phyloP scores from a whole-genome alignment of 305 asterid species.

The Fraxinus platypoda region DNA sequence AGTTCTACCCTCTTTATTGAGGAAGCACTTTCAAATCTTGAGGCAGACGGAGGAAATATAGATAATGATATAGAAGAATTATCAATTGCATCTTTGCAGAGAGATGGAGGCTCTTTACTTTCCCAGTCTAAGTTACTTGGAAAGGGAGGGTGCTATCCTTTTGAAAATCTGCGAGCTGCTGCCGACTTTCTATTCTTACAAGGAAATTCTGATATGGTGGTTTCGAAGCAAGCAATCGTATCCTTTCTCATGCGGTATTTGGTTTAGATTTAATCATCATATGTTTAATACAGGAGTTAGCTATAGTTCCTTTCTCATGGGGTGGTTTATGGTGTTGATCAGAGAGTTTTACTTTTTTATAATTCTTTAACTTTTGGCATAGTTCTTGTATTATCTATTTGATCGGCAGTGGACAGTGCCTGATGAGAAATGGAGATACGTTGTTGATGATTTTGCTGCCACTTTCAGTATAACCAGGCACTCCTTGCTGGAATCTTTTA shows the following conservation, averaged over 20 bases:
- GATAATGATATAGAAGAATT: constrained; percentile 51
- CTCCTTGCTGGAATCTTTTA: constrained; percentile 82
- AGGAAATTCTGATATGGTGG: constrained; percentile 85
- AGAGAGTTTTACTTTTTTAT: constrained; percentile 18
- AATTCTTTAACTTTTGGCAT: constrained; percentile 46
- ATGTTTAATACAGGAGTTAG: not conserved
- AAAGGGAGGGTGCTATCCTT: constrained; percentile 79
- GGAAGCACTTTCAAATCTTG: constrained; percentile 88
- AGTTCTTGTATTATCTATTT: constrained; percentile 90
- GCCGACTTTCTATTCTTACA: constrained; percentile 80
- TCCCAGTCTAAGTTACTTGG: constrained; percentile 60
- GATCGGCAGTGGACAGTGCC: constrained; percentile 88
- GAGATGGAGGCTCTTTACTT: constrained; percentile 44
- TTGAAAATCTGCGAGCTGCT: constrained; percentile 72
- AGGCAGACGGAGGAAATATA: constrained; percentile 47
- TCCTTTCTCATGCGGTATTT: constrained; percentile 41
- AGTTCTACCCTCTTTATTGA: constrained; percentile 71
- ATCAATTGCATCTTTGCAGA: constrained; percentile 42
- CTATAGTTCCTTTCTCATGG: not conserved
- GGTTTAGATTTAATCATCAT: not conserved
- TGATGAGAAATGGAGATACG: constrained; percentile 61
- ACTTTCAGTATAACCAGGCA: constrained; percentile 74
- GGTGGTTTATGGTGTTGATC: not conserved
- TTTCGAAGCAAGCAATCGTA: constrained; percentile 93
- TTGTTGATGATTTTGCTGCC: constrained; percentile 85